Evolutionary conservation across 1,139 yeast genomes (phyloP).

Genomic region (Saccharomycopsis hybrid): DNA sequence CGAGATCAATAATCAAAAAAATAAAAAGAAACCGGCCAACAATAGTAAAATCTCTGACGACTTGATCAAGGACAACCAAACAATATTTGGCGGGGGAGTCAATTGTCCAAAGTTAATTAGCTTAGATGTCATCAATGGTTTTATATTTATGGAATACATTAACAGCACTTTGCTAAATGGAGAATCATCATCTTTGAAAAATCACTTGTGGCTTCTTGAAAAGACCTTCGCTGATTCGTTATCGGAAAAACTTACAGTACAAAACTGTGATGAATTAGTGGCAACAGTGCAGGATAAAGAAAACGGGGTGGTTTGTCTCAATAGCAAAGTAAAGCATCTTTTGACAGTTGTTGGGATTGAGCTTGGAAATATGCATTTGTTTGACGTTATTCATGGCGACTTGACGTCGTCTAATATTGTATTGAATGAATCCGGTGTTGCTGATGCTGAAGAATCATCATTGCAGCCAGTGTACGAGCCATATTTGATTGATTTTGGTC

Average conservation of each 20-base stretch:
- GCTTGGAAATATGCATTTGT: conserved; percentile 66
- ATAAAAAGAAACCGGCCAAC: not conserved
- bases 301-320: conserved; percentile 22
- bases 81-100: conserved; percentile 39
- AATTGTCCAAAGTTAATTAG: conserved; percentile 64
- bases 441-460: conserved; percentile 5
- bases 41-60: not conserved
- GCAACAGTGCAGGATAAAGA: conserved; percentile 19
- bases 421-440: conserved; percentile 31
- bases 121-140: conserved; percentile 70
- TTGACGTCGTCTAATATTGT: conserved; percentile 86
- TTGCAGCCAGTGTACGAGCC: conserved; percentile 35
- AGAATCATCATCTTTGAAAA: conserved; percentile 48
- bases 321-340: conserved; percentile 35
- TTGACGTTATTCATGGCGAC: conserved; percentile 90
- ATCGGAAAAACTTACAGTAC: conserved; percentile 4
- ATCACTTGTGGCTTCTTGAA: conserved; percentile 64
- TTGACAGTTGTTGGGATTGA: conserved; percentile 55
- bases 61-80: not conserved
- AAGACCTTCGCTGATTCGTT: conserved; percentile 28
- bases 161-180: conserved; percentile 48
- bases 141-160: conserved; percentile 83
- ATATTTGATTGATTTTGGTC: conserved; percentile 83
- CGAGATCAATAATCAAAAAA: conserved; percentile 10
- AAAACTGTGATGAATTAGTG: conserved; percentile 27